Evolutionary conservation across 352 stramenopile species (phyloP).

Genomic region (Hyaloperonospora arabidopsidis): DNA sequence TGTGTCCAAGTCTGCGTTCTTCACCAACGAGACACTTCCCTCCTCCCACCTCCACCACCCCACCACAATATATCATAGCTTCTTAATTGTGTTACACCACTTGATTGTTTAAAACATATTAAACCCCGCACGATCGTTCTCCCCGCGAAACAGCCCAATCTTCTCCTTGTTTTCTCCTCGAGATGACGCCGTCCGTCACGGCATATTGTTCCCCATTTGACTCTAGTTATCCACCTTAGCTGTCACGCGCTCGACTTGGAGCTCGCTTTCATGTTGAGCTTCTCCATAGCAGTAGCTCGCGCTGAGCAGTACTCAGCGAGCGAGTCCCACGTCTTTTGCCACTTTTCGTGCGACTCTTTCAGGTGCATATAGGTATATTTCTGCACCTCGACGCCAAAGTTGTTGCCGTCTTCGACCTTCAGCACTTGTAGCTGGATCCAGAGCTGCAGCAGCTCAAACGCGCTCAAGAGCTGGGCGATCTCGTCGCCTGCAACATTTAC

Average conservation of each 20-base stretch:
- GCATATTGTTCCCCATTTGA: conserved; percentile 44
- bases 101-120: conserved; percentile 67
- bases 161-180: conserved; percentile 82
- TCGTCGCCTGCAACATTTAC: conserved; percentile 43
- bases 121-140: conserved; percentile 56
- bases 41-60: too few species aligned
- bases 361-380: conserved; percentile 63
- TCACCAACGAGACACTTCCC: too few species aligned
- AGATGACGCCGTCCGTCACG: conserved; percentile 53
- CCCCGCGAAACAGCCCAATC: conserved; percentile 61
- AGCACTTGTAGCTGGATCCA: conserved; percentile 75
- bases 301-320: conserved; percentile 65
- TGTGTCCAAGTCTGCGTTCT: too few species aligned
- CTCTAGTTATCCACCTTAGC: conserved; percentile 53
- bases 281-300: conserved; percentile 57
- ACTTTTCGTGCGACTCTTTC: conserved; percentile 53
- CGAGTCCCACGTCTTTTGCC: conserved; percentile 72
- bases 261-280: conserved; percentile 55
- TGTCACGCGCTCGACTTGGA: conserved; percentile 54
- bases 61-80: too few species aligned
- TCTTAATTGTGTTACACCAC: background rate
- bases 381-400: conserved; percentile 85
- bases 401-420: conserved; percentile 78
- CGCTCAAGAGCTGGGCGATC: conserved; percentile 36
- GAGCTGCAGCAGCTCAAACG: conserved; percentile 47